These are phyloP conservation scores for Phytophthora pluvialis DNA, from an alignment of 352 stramenopile genomes.

Conservation along the genomic window DNA sequence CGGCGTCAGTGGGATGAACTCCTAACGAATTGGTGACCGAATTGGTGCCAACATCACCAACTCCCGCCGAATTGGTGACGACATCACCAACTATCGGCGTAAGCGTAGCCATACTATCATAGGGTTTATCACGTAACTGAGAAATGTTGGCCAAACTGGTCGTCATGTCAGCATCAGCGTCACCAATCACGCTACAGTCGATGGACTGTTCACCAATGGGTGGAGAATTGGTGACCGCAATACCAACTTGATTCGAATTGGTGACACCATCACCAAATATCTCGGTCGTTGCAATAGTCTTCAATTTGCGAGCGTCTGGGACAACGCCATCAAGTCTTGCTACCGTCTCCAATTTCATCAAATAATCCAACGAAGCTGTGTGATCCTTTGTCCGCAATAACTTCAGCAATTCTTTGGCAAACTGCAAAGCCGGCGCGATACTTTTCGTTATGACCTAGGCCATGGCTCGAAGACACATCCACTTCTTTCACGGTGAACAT, in stretches of 20 bases:
- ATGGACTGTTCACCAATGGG: too few species aligned
- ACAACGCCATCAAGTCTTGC: background rate
- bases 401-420: conserved; percentile 10
- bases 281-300: too few species aligned
- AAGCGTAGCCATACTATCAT: too few species aligned
- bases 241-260: background rate
- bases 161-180: too few species aligned
- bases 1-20: too few species aligned
- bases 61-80: background rate
- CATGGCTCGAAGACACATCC: background rate
- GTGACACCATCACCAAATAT: background rate
- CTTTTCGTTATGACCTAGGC: conserved; percentile 8
- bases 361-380: background rate
- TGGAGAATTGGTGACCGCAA: too few species aligned
- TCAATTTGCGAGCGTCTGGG: background rate
- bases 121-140: too few species aligned
- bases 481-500: background rate
- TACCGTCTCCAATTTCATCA: background rate
- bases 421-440: conserved; percentile 7
- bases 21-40: background rate
- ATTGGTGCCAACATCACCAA: background rate
- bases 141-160: too few species aligned
- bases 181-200: too few species aligned
- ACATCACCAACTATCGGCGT: too few species aligned
- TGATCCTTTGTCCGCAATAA: conserved; percentile 10